Conservation (phyloP, 202 grass and related monocot species). For the Cymbopogon flexuosus region DNA sequence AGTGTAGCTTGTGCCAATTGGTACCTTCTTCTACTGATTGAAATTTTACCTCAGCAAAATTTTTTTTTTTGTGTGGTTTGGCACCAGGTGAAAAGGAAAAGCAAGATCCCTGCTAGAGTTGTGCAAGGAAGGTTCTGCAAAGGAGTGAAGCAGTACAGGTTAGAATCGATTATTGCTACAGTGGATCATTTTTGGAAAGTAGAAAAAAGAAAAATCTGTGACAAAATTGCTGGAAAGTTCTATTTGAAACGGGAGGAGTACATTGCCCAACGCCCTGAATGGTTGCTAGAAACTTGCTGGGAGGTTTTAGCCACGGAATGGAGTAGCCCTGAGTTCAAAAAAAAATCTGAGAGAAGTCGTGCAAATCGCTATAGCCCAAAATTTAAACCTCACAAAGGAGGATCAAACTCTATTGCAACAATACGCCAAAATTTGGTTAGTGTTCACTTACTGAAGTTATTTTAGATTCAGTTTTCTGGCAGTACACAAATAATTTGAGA, state of each 20-base stretch:
- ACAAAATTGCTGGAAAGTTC: neutral
- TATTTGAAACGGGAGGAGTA: neutral
- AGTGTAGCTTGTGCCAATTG: no score
- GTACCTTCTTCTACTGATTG: no score
- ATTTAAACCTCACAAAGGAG: constrained; percentile 18
- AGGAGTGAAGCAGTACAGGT: no score
- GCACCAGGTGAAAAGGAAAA: no score
- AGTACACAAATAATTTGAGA: no score
- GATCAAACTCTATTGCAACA: neutral
- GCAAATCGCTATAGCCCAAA: neutral
- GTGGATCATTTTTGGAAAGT: neutral
- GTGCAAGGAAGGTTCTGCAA: no score
- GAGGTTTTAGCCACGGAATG: neutral
- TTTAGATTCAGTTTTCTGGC: no score
- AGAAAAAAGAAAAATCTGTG: neutral
- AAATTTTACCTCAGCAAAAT: no score
- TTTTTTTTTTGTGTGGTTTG: no score
- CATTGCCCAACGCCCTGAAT: neutral
- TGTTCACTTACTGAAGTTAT: no score
- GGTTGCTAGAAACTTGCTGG: neutral
- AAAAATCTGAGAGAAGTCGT: neutral
- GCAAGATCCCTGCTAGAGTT: no score
- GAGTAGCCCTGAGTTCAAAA: neutral
- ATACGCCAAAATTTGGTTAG: neutral
- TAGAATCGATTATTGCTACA: neutral